Base-by-base conservation (phyloP, 129 eudicot genomes). In the Escallonia herrerae region DNA sequence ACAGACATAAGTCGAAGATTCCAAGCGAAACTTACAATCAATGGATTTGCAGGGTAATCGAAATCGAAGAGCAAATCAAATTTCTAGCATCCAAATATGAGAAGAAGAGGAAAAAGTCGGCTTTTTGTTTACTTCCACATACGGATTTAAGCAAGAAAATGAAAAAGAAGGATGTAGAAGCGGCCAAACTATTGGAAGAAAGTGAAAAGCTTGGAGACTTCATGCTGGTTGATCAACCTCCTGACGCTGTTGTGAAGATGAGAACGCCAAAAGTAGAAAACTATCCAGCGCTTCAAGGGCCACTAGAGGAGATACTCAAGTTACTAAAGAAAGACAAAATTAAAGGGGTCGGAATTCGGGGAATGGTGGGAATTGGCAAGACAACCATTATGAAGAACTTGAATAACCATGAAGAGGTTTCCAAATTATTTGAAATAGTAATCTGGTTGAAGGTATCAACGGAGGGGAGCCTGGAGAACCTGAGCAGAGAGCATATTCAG, bases 351-450 rank as follows among this genome's bases (percentile, higher is more conserved):
- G 45, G 71, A 44, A 47, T 76, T 40, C n/a, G 56, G 15, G 76
- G 80, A 37, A 76, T 69, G 80, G 51, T 64, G 43, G 80, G 76
- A 11, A 72, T 65, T 3, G 80, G 76, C 44, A 76, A 76, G 54
- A 76, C 80, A 6, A 64, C 80, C 3, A 70, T 76, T 50, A 8
- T 76, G 76, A 56, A 69, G 63, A 76, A 76, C 54, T 22, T 22
- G 33, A 22, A 22, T 22, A 22, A 22, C 33, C 33, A 22, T 76
- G 33, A 22, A 22, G 33, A 22, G 33, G 33, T 22, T 22, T 22
- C 33, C 33, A 22, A 22, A 22, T 22, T 22, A 1, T 22, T 22
- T 22, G 33, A 22, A 22, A 22, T 22, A 22, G 33, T 22, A 0
- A 22, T 22, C 33, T 22, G 33, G 33, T 22, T 22, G 33, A 22